phyloP scores from a whole-genome alignment of 495 filamentous ascomycete genomes.

The Xylaria nigripes region DNA sequence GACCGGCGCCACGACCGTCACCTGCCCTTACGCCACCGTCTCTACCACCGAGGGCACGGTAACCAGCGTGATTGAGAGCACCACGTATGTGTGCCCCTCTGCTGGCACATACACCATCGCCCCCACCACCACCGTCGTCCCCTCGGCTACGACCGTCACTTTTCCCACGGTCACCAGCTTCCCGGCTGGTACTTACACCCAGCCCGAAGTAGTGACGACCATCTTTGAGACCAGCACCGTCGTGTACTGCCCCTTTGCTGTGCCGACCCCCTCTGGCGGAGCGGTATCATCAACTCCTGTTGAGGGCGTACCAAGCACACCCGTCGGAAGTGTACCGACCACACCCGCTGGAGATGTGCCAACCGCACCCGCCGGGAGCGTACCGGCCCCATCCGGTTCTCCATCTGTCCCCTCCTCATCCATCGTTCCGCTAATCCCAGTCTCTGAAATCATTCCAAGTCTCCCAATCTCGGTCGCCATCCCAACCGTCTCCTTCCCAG shows the following conservation, averaged over 20 bases:
- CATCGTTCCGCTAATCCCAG: not conserved
- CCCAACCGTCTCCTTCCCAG: constrained; percentile 8
- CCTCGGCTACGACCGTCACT: constrained; percentile 48
- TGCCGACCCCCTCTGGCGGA: constrained; percentile 25
- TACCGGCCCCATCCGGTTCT: not conserved
- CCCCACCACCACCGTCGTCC: constrained; percentile 55
- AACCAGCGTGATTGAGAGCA: constrained; percentile 63
- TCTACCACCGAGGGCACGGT: constrained; percentile 52
- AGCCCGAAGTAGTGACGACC: constrained; percentile 57
- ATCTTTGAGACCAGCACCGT: constrained; percentile 60
- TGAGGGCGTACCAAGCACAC: not conserved
- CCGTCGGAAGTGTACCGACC: not conserved
- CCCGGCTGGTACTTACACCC: constrained; percentile 66
- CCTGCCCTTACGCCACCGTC: constrained; percentile 66
- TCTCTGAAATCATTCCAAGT: not conserved
- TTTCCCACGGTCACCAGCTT: constrained; percentile 59
- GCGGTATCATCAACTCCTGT: constrained; percentile 20
- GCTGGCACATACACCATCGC: constrained; percentile 77
- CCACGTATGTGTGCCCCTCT: constrained; percentile 69
- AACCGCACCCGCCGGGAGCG: not conserved
- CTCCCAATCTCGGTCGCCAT: constrained; percentile 13
- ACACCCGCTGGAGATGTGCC: not conserved
- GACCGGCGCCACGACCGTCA: constrained; percentile 57
- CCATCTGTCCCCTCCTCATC: not conserved
- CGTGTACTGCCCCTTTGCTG: constrained; percentile 63